A percentile compares a stretch with the other conserved stretches of the same genome.
These are phyloP conservation scores for Cyclotella atomus DNA, from an alignment of 108 stramenopile species.

Conservation along the genomic window DNA sequence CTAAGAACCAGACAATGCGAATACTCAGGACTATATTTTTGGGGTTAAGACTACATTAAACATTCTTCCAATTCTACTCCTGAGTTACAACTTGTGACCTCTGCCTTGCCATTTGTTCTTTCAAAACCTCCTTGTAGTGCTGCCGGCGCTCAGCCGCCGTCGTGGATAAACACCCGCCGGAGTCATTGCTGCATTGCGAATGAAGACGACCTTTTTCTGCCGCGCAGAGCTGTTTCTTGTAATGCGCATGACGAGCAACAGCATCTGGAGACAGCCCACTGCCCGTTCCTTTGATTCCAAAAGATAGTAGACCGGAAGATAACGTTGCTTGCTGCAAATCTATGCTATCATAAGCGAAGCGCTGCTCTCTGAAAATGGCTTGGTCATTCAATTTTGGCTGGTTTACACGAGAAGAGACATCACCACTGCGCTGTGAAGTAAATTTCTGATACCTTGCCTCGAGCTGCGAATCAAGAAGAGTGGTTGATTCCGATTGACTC, in stretches of 20 bases:
- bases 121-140: conserved; percentile 11
- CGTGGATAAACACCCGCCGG: not conserved
- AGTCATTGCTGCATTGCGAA: not conserved
- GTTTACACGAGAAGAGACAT: too few relatives aligned
- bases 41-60: too few relatives aligned
- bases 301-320: not conserved
- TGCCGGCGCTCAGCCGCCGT: not conserved
- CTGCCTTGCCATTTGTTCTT: not conserved
- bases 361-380: not conserved
- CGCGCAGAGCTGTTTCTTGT: not conserved
- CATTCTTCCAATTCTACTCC: not conserved
- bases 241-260: conserved; percentile 3
- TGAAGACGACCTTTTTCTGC: not conserved
- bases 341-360: not conserved
- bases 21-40: too few relatives aligned
- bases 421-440: too few relatives aligned
- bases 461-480: not conserved
- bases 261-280: not conserved
- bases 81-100: not conserved
- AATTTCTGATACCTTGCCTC: not conserved
- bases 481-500: not conserved
- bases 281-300: not conserved
- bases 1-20: too few relatives aligned
- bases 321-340: too few relatives aligned
- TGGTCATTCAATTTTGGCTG: not conserved